These are phyloP conservation scores for Moesziomyces antarcticus DNA, from an alignment of 1,284 basidiomycete species.

Conservation along the genomic window DNA sequence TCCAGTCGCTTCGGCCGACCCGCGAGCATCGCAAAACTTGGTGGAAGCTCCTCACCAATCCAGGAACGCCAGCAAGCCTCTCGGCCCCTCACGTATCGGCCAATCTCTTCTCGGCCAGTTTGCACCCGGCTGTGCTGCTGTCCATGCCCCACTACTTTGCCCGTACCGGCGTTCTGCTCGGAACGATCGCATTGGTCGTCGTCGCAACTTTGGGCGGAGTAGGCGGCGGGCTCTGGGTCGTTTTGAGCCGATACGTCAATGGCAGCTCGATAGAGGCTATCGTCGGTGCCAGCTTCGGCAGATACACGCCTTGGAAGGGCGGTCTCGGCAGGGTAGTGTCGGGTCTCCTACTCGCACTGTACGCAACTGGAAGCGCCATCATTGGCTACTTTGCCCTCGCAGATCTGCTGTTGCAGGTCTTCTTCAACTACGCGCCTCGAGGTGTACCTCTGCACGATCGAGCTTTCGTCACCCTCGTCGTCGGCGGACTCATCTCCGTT, in stretches of 20 bases:
- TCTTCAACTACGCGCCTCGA: slow-evolving; percentile 59
- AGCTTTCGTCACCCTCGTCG: slow-evolving; percentile 59
- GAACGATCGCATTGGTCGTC: slow-evolving; percentile 46
- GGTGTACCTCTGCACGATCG: slow-evolving; percentile 61
- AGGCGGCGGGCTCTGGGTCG: slow-evolving; percentile 65
- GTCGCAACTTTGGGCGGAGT: slow-evolving; percentile 61
- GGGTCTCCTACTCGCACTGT: slow-evolving; percentile 52
- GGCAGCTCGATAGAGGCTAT: slow-evolving; percentile 62
- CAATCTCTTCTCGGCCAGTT: slow-evolving; percentile 62
- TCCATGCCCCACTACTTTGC: slow-evolving; percentile 64
- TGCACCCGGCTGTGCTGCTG: slow-evolving; percentile 64
- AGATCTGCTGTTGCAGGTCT: slow-evolving; percentile 62
- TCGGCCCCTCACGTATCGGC: slow-evolving; percentile 59
- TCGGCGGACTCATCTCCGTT: slow-evolving; percentile 56
- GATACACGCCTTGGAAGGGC: slow-evolving; percentile 62
- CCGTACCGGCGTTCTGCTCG: slow-evolving; percentile 49
- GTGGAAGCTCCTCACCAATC: slow-evolving; percentile 52
- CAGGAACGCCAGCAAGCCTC: slow-evolving; percentile 57
- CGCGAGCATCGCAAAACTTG: slow-evolving; percentile 37
- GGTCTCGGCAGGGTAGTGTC: slow-evolving; percentile 52
- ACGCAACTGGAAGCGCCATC: slow-evolving; percentile 63
- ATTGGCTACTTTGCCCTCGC: slow-evolving; percentile 65
- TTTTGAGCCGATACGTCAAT: slow-evolving; percentile 63
- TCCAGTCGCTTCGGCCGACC: slow-evolving; percentile 29
- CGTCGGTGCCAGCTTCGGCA: slow-evolving; percentile 59